Percentiles rank a stretch among this genome's conserved stretches.
Evolutionary conservation across 495 filamentous ascomycete genomes (phyloP).

Genomic region (Filosporella fistucella): DNA sequence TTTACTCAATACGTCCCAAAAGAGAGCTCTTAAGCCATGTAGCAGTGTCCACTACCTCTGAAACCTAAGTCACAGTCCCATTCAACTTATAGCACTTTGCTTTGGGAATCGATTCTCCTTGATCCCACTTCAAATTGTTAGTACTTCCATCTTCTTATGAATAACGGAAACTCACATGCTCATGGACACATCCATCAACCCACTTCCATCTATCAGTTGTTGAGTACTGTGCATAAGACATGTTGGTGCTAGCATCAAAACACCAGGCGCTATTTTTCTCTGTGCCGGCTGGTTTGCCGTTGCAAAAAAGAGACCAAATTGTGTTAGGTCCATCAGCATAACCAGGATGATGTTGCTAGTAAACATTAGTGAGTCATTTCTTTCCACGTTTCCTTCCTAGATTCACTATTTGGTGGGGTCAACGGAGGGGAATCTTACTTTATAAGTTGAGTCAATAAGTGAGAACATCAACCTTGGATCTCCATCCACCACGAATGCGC

Average conservation of each 20-base stretch:
- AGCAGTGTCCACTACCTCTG: too few species aligned
- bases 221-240: constrained; percentile 41
- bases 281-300: constrained; percentile 32
- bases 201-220: constrained; percentile 39
- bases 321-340: constrained; percentile 33
- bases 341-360: constrained; percentile 40
- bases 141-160: neutral
- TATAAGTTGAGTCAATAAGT: constrained; percentile 35
- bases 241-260: constrained; percentile 41
- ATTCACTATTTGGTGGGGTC: too few species aligned
- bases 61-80: neutral
- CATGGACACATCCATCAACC: constrained; percentile 42
- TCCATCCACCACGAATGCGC: constrained; percentile 41
- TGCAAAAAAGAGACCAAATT: constrained; percentile 41
- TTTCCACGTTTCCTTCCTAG: too few species aligned
- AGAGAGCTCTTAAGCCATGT: too few species aligned
- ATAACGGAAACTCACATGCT: constrained; percentile 35
- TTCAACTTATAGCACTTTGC: constrained; percentile 34
- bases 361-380: too few species aligned
- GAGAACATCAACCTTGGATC: constrained; percentile 43
- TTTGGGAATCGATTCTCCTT: constrained; percentile 33
- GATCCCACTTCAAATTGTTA: constrained; percentile 32
- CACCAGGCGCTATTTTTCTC: constrained; percentile 36
- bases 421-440: too few species aligned
- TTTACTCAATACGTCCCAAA: too few species aligned